These are phyloP conservation scores for Fusarium sp. DNA, from an alignment of 2,329 filamentous ascomycete species.

Conservation along the genomic window DNA sequence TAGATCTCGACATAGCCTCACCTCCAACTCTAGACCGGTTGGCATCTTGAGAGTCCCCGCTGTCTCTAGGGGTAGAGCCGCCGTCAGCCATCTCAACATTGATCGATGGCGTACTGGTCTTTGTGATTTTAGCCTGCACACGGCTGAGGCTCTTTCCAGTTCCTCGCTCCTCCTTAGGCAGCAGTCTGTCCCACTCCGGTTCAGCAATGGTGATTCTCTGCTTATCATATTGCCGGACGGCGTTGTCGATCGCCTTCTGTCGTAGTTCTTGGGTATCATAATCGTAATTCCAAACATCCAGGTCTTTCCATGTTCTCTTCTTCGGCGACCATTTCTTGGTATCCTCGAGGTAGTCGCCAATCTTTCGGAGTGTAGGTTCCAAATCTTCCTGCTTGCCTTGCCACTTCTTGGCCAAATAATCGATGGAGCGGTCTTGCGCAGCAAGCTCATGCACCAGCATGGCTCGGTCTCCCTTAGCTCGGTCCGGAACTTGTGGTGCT, in stretches of 20 bases:
- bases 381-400: slow-evolving; percentile 67
- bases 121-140: slow-evolving; percentile 70
- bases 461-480: slow-evolving; percentile 65
- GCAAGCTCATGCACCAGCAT: slow-evolving; percentile 73
- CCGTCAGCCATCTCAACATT: slow-evolving; percentile 66
- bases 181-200: slow-evolving; percentile 71
- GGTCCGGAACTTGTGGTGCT: slow-evolving; percentile 64
- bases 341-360: slow-evolving; percentile 64
- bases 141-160: slow-evolving; percentile 71
- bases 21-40: slow-evolving; percentile 51
- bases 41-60: slow-evolving; percentile 46
- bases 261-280: slow-evolving; percentile 67
- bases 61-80: slow-evolving; percentile 57
- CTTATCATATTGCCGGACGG: slow-evolving; percentile 70
- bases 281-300: slow-evolving; percentile 73
- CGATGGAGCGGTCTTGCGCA: slow-evolving; percentile 63
- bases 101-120: slow-evolving; percentile 63
- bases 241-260: slow-evolving; percentile 71
- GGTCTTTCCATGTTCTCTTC: slow-evolving; percentile 71
- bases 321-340: slow-evolving; percentile 67
- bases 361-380: slow-evolving; percentile 67
- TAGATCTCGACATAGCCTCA: slow-evolving; percentile 63
- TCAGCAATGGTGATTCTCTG: slow-evolving; percentile 68
- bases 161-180: slow-evolving; percentile 68
- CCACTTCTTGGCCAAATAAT: slow-evolving; percentile 65